Base-by-base conservation (phyloP, 192 early-diverging fungal species). In the Backusella tuberculispora region DNA sequence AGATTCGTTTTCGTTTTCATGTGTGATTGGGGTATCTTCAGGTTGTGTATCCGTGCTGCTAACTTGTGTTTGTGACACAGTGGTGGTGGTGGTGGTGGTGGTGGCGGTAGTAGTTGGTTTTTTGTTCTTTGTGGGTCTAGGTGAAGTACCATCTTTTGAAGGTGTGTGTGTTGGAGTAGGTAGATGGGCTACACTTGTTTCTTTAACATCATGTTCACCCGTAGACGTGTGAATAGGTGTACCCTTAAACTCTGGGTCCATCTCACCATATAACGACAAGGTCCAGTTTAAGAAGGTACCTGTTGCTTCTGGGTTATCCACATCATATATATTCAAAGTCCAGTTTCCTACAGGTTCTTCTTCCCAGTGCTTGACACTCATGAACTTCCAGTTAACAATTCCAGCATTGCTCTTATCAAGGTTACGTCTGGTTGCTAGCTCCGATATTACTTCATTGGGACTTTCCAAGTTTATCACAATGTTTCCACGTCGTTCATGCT, bases 311-410 rank as follows among this genome's bases (percentile, higher is more conserved):
- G 85, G 79, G 75, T 88, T 79, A 17, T 71, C 72, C 0, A 85
- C 83, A 78, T 94, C 92, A 26, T 81, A 88, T 41, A 94, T 88
- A 9, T 83, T 81, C 75, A 94, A 80, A 12, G 85, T 86, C 96
- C 96, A 98, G 15, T 69, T 74, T 63, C 96, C 95, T 1, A 90
- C 76, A 15, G 94, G 93, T 38, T 90, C 78, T 74, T 98, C 96
- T 75, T 92, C 94, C 96, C 97, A 98, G 73, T 98, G 97, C 81
- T 92, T 93, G 60, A 98, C 97, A 46, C 85, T 90, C 92, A 95
- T 96, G 65, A 97, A 93, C 15, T 91, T 94, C 97, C 97, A 98
- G 43, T 89, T 83, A n/a, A 63, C 14, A 71, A 95, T 93, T 5
- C 97, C 97, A 15, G 80, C 79, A 0, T 67, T 80, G 79, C 86